Evolutionary conservation across 305 asterid species (phyloP), one percentile per base, ranked within the genome.

Genomic region (Fraxinus platypoda): DNA sequence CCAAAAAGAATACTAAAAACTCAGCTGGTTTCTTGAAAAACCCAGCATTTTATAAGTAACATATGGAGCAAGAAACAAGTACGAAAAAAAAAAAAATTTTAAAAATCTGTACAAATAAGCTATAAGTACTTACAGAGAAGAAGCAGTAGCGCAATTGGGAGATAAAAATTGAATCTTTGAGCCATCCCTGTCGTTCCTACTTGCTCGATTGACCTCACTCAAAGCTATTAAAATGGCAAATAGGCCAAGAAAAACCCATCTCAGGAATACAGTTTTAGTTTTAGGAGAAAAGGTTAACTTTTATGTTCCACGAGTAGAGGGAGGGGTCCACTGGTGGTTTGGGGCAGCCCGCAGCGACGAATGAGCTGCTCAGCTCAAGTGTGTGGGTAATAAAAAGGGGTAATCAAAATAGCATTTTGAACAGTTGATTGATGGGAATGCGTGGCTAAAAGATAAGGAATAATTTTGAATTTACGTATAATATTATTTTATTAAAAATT

Each of bases 331-430:
- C 84, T 83, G 46, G 91, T 38, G 57, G 46, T 35, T 77, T 34
- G 86, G 91, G 90, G 91, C 87, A 86, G 93, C 93, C 97, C 88
- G 91, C 87, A 87, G 93, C 94, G 95, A 93, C 92, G 94, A 93
- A 92, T 90, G 94, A 92, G 93, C 82, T 77, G 87, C 86, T 88
- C 8, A 23, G 91, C 91, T 79, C 74, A 83, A 88, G 87, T 82
- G 92, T 77, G 93, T 91, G 94, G 98, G 13, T 95, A 95, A 82
- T 90, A 85, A 83, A 83, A 81, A 78, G 86, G 88, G 89, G 92
- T 88, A 86, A 89, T 84, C 84, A 90, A 82, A 82, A 82, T 84
- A 4, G 37, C 8, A 34, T 34, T 34, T 34, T 34, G 37, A 34
- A 34, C 5, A 4, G 8, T 34, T 33, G 8, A 35, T 35, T 35